Conservation (phyloP, 2,329 filamentous ascomycete species). For the Xylariales sp. region DNA sequence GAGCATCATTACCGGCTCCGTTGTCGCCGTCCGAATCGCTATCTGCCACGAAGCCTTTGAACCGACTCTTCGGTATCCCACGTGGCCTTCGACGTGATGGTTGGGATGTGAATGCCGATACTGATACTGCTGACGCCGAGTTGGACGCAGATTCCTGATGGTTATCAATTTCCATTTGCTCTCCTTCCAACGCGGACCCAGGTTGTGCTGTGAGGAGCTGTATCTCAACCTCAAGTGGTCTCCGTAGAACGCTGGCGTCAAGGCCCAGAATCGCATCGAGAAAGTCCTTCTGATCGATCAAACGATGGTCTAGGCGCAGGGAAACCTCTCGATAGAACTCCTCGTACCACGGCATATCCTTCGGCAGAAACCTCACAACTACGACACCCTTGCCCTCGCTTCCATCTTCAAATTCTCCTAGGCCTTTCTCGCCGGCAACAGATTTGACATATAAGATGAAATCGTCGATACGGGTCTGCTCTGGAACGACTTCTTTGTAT, state of each 20-base stretch:
- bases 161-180: constrained; percentile 19
- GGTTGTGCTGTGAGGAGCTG: constrained; percentile 22
- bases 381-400: constrained; percentile 69
- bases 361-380: constrained; percentile 67
- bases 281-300: constrained; percentile 87
- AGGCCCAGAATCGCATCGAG: constrained; percentile 83
- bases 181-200: constrained; percentile 8
- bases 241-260: constrained; percentile 68
- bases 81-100: constrained; percentile 32
- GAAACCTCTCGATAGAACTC: constrained; percentile 68
- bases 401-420: constrained; percentile 59
- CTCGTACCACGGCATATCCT: constrained; percentile 62
- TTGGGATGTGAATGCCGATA: constrained; percentile 10
- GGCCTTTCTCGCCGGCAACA: constrained; percentile 68
- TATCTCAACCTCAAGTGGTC: constrained; percentile 55
- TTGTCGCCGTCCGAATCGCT: constrained; percentile 30
- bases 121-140: no score
- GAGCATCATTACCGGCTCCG: constrained; percentile 26
- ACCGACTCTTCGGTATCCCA: constrained; percentile 48
- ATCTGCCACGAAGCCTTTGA: constrained; percentile 62
- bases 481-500: constrained; percentile 55
- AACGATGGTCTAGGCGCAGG: constrained; percentile 69
- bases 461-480: constrained; percentile 66
- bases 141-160: constrained; percentile 9
- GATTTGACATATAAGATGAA: constrained; percentile 74